Conservation (phyloP, 805 yeast genomes). For the Metschnikowia colocasiae region DNA sequence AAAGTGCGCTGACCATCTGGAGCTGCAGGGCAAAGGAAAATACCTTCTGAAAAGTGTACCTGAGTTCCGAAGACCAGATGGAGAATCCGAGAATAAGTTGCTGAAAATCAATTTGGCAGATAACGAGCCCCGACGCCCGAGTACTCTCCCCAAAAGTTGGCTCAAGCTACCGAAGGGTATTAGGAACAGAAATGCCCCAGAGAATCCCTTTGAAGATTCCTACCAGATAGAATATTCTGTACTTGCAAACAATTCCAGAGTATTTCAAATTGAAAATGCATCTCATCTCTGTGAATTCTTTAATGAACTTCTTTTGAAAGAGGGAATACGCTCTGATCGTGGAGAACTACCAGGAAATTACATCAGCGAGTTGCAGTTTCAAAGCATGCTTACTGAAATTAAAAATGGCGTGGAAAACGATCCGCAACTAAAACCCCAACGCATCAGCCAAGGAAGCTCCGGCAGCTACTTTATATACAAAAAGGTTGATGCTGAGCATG, state of each 20-base stretch:
- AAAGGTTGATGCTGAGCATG: conserved; percentile 8
- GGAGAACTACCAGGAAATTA: conserved; percentile 24
- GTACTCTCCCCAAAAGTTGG: conserved; percentile 29
- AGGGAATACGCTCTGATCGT: conserved; percentile 11
- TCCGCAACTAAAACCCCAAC: conserved; percentile 41
- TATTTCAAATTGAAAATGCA: conserved; percentile 17
- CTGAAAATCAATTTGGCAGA: not conserved
- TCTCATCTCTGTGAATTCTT: conserved; percentile 19
- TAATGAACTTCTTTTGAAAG: conserved; percentile 6
- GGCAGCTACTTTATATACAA: conserved; percentile 59
- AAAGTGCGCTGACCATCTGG: not conserved
- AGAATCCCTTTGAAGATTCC: conserved; percentile 8
- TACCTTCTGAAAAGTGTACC: conserved; percentile 2
- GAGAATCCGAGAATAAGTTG: not conserved
- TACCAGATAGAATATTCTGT: conserved; percentile 55
- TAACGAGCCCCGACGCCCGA: not conserved
- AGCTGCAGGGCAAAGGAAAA: not conserved
- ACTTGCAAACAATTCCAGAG: conserved; percentile 36
- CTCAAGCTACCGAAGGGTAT: conserved; percentile 5
- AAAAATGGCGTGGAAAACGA: conserved; percentile 42
- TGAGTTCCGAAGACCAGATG: not conserved
- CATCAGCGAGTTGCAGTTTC: conserved; percentile 28
- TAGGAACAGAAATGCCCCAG: conserved; percentile 11
- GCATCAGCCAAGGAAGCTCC: conserved; percentile 64
- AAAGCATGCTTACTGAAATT: conserved; percentile 40